A percentile compares a stretch with the other conserved stretches of the same genome.
phyloP scores from a whole-genome alignment of 805 yeast species.

The Kazachstania bromeliacearum region DNA sequence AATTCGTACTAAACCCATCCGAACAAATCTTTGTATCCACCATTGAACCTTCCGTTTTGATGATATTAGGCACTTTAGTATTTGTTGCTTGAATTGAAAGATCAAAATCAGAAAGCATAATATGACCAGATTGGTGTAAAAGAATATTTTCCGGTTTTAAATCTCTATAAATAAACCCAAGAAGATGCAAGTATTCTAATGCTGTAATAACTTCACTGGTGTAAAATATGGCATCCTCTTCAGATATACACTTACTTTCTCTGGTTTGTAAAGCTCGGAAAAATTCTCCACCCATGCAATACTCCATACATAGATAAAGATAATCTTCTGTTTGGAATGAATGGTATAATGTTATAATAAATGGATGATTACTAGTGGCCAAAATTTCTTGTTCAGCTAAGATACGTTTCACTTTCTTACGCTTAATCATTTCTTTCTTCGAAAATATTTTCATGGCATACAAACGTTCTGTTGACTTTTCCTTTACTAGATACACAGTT shows the following conservation, averaged over 20 bases:
- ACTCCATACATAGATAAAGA: constrained; percentile 92
- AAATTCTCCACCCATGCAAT: constrained; percentile 98
- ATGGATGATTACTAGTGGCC: constrained; percentile 93
- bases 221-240: constrained; percentile 83
- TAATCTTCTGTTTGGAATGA: constrained; percentile 92
- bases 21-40: constrained; percentile 90
- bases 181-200: constrained; percentile 83
- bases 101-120: constrained; percentile 95
- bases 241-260: constrained; percentile 73
- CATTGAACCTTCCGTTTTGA: constrained; percentile 27
- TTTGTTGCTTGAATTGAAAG: constrained; percentile 79
- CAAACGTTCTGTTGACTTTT: constrained; percentile 59
- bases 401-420: constrained; percentile 91
- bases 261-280: constrained; percentile 92
- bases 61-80: constrained; percentile 53
- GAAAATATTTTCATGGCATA: constrained; percentile 90
- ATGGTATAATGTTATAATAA: constrained; percentile 91
- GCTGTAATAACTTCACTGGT: constrained; percentile 98
- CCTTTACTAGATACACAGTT: constrained; percentile 84
- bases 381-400: constrained; percentile 94
- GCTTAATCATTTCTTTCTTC: constrained; percentile 87
- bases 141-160: constrained; percentile 93
- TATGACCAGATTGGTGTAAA: constrained; percentile 93
- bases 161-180: constrained; percentile 96
- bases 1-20: constrained; percentile 92